Conservation (phyloP, 768 basidiomycete genomes). For the Leccinum olivaceopallidum region DNA sequence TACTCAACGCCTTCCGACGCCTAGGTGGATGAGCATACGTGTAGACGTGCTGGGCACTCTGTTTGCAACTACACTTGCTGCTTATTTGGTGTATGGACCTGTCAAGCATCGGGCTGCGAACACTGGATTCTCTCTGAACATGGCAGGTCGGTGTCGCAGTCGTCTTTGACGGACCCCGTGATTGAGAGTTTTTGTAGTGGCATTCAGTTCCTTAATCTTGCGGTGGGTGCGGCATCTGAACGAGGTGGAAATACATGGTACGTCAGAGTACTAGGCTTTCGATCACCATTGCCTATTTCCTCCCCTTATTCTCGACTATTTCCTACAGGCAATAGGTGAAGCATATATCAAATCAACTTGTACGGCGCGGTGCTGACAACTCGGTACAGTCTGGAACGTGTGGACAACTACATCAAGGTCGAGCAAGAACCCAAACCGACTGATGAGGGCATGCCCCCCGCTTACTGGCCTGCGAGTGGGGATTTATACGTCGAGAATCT, state of each 20-base stretch:
- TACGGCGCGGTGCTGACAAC: not conserved
- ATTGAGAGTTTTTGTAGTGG: conserved; percentile 33
- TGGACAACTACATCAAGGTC: not conserved
- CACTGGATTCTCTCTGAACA: conserved; percentile 40
- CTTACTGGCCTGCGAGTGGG: conserved; percentile 2
- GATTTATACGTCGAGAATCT: conserved; percentile 7
- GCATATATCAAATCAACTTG: not conserved
- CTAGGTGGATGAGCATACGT: conserved; percentile 48
- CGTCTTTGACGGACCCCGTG: not conserved
- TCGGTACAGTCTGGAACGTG: conserved; percentile 3
- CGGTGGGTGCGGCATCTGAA: conserved; percentile 48
- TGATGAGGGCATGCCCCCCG: not conserved
- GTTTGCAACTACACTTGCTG: not conserved
- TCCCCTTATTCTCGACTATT: too few relatives aligned
- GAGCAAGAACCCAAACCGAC: conserved; percentile 1
- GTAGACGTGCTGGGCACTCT: conserved; percentile 48
- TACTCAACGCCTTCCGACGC: not conserved
- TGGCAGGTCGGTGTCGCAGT: conserved; percentile 37
- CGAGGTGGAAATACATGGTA: conserved; percentile 48
- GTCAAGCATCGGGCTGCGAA: conserved; percentile 17
- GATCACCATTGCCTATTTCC: conserved; percentile 8
- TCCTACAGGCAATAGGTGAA: conserved; percentile 3
- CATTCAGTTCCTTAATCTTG: conserved; percentile 57
- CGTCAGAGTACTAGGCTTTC: conserved; percentile 41
- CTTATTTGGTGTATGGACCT: conserved; percentile 8